Conservation (phyloP, 1,284 basidiomycete genomes). For the Ganoderma lingzhi region DNA sequence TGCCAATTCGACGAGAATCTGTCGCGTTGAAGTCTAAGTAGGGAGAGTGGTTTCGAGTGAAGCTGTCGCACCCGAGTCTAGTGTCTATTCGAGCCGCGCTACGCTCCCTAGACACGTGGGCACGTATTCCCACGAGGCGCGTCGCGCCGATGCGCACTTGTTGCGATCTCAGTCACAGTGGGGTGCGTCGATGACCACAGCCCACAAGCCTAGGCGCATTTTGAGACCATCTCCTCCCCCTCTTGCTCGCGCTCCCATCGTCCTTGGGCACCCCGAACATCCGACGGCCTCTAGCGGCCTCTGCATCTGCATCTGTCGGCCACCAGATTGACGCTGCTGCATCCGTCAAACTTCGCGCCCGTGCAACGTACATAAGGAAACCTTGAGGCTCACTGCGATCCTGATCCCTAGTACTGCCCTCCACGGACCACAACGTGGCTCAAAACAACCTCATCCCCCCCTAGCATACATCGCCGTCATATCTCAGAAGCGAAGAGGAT, state of each 20-base stretch:
- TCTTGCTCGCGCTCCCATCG: background rate
- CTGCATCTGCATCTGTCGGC: background rate
- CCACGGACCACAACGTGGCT: background rate
- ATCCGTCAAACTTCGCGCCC: background rate
- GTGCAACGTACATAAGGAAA: background rate
- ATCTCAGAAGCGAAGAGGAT: background rate
- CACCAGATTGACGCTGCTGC: conserved; percentile 12
- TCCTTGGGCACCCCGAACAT: no score
- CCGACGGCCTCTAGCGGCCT: background rate
- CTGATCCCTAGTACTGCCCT: background rate
- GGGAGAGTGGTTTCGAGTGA: background rate
- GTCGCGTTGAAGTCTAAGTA: background rate
- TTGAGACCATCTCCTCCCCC: background rate
- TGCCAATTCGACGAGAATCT: background rate
- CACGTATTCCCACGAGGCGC: background rate
- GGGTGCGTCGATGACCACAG: background rate
- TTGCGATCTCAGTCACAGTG: no score
- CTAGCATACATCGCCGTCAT: background rate
- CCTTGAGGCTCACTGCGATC: background rate
- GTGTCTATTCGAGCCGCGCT: background rate
- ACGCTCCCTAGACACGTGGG: conserved; percentile 4
- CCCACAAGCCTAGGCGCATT: background rate
- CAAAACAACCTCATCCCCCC: background rate
- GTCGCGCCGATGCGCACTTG: background rate
- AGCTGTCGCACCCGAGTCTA: background rate